Evolutionary conservation across 2,329 filamentous ascomycete species (phyloP), one percentile per base, ranked within the genome.

Genomic region (Plenodomus tracheiphilus): DNA sequence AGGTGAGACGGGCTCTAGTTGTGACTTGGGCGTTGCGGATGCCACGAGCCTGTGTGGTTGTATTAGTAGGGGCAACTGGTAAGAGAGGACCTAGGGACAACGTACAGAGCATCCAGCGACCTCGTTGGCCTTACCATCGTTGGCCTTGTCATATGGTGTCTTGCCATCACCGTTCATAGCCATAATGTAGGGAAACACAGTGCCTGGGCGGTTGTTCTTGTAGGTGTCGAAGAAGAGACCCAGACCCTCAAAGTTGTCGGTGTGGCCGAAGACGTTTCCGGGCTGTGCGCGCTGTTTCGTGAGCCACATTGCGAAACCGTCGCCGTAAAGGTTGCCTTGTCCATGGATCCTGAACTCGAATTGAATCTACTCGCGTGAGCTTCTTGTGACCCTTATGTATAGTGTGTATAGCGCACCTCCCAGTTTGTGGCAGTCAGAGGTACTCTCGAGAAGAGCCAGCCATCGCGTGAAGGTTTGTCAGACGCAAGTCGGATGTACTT

Each of bases 171-270:
- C 94, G 61, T 91, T 81, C 94, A 97, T 97, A 55, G 92, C 93
- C 92, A 97, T 97, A 66, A 99, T 88, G 70, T 96, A 97, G 42
- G 94, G 94, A 76, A 99, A 99, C 39, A 96, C 89, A 36, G 91
- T 88, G 37, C 94, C 94, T 0, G 94, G 93, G 13, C 94, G 86
- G 79, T 97, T 96, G 80, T 99, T 99, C 85, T 99, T 99, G 82
- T 99, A 99, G 38, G 94, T 99, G 72, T 99, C 94, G 77, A 99
- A 84, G 79, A 97, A 97, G 74, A 99, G 82, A 46, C 91, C 94
- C 39, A 99, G 82, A 4, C 94, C 94, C 73, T 99, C 93, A 64
- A 97, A 99, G 57, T 84, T 84, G 76, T 99, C 93, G 22, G 82
- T 80, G 60, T 86, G 87, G 42, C 94, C 94, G 74, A 99, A 99